phyloP scores from a whole-genome alignment of 805 yeast species.

The Wickerhamomyces bisporus region DNA sequence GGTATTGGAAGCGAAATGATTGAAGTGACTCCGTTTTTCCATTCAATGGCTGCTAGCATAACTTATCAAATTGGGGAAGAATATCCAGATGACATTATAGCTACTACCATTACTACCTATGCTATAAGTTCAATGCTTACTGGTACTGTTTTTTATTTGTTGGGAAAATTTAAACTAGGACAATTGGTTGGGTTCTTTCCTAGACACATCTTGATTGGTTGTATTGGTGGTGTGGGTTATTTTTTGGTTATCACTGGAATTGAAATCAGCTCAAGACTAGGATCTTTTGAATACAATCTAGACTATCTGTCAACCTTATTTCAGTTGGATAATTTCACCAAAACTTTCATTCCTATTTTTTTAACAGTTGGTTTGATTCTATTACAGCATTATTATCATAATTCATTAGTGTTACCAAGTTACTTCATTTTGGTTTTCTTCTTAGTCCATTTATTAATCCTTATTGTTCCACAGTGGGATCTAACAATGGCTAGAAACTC shows the following conservation, averaged over 20 bases:
- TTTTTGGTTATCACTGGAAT: constrained; percentile 85
- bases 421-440: constrained; percentile 71
- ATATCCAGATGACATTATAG: constrained; percentile 49
- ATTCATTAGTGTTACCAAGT: constrained; percentile 74
- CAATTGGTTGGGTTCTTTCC: constrained; percentile 93
- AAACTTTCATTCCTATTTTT: constrained; percentile 67
- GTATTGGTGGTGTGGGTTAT: constrained; percentile 98
- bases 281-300: constrained; percentile 60
- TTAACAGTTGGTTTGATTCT: constrained; percentile 57
- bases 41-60: constrained; percentile 82
- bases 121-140: constrained; percentile 82
- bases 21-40: constrained; percentile 98
- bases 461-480: constrained; percentile 59
- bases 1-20: constrained; percentile 99
- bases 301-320: constrained; percentile 47
- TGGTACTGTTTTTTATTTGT: constrained; percentile 68
- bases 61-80: constrained; percentile 48
- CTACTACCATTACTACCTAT: constrained; percentile 85
- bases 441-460: constrained; percentile 63
- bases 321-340: constrained; percentile 40
- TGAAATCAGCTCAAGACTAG: constrained; percentile 81
- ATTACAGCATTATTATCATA: constrained; percentile 55
- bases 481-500: constrained; percentile 54
- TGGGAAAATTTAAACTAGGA: constrained; percentile 81
- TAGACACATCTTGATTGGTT: constrained; percentile 90